Percentiles rank a stretch among this genome's conserved stretches.
Evolutionary conservation across 768 basidiomycete species (phyloP).

Genomic region (Boletales sp.): DNA sequence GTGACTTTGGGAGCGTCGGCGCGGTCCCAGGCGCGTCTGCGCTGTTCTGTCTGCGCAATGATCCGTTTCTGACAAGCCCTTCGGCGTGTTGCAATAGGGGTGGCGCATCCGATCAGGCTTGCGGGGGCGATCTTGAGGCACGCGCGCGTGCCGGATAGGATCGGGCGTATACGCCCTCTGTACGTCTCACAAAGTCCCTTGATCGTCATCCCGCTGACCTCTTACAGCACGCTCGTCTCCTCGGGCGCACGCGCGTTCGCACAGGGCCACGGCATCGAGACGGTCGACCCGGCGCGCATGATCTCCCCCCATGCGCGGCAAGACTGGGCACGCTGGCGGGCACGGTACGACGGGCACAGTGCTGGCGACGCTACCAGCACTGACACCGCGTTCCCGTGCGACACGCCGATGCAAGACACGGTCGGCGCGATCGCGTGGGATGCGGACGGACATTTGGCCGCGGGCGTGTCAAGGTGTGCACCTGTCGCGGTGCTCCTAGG

Average conservation of each 20-base stretch:
- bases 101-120: slow-evolving; percentile 65
- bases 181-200: slow-evolving; percentile 29
- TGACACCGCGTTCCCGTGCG: no score
- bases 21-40: slow-evolving; percentile 61
- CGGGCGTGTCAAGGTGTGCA: slow-evolving; percentile 72
- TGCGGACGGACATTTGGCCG: slow-evolving; percentile 43
- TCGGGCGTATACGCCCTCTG: slow-evolving; percentile 73
- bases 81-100: slow-evolving; percentile 39
- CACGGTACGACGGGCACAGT: slow-evolving; percentile 28
- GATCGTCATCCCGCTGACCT: no score
- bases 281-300: slow-evolving; percentile 44
- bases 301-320: slow-evolving; percentile 44
- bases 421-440: slow-evolving; percentile 74
- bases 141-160: slow-evolving; percentile 40
- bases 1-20: slow-evolving; percentile 69
- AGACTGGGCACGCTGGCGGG: slow-evolving; percentile 64
- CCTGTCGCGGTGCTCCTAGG: no score
- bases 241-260: slow-evolving; percentile 62
- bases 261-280: slow-evolving; percentile 21
- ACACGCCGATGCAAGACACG: slow-evolving; percentile 64
- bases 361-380: no score
- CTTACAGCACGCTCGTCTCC: slow-evolving; percentile 60
- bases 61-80: no score
- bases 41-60: no score
- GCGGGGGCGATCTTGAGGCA: slow-evolving; percentile 58